Percentiles rank a stretch among this genome's conserved stretches.
phyloP scores from a whole-genome alignment of 495 filamentous ascomycete species.

The Trichoderma parareesei region DNA sequence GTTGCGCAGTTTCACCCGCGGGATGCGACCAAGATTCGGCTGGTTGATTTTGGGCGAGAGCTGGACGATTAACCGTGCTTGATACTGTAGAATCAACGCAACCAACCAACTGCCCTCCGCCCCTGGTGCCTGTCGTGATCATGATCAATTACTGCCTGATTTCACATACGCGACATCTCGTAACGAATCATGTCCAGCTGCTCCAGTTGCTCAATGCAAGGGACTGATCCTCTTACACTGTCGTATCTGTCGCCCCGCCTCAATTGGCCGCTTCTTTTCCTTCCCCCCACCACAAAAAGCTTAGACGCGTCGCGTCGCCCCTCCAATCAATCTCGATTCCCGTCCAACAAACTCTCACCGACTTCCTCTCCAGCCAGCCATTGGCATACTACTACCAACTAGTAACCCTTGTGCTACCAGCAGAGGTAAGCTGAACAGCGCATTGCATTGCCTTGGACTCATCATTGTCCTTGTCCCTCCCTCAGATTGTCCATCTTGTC shows the following conservation, averaged over 20 bases:
- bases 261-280: constrained; percentile 13
- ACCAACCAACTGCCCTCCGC: too few species aligned
- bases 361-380: background rate
- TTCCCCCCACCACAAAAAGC: background rate
- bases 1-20: constrained; percentile 81
- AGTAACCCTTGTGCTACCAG: background rate
- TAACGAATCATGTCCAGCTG: too few species aligned
- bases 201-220: too few species aligned
- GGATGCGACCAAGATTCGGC: constrained; percentile 64
- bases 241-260: background rate
- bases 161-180: too few species aligned
- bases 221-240: too few species aligned
- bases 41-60: constrained; percentile 79
- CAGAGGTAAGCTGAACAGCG: background rate
- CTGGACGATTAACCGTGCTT: constrained; percentile 46
- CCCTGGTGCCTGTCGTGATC: too few species aligned
- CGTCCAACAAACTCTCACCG: background rate
- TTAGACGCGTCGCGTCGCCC: constrained; percentile 3
- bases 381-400: background rate
- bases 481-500: background rate
- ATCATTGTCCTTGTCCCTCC: too few species aligned
- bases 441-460: too few species aligned
- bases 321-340: background rate
- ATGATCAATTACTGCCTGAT: too few species aligned
- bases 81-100: background rate